Percentiles rank a stretch among this genome's conserved stretches.
These are phyloP conservation scores for Pichia heedii DNA, from an alignment of 805 yeast species.

Conservation along the genomic window DNA sequence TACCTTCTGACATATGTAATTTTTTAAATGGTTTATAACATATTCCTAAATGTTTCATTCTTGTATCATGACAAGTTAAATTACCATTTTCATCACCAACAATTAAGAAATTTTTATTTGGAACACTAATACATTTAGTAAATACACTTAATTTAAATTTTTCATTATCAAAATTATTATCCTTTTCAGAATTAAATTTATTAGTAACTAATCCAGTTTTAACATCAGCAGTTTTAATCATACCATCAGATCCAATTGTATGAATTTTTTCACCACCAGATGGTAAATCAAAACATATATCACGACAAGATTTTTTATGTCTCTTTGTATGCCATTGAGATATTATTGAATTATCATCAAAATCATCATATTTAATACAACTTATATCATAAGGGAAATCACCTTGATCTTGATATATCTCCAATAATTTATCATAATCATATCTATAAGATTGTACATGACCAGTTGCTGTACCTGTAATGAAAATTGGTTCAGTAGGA, in stretches of 20 bases:
- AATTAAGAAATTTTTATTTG: constrained; percentile 41
- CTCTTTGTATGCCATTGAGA: constrained; percentile 76
- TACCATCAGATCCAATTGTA: constrained; percentile 72
- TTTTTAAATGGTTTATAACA: constrained; percentile 37
- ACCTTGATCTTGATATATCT: constrained; percentile 20
- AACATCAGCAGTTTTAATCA: constrained; percentile 64
- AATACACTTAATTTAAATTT: constrained; percentile 12
- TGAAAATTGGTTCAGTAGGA: constrained; percentile 56
- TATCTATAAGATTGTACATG: constrained; percentile 56
- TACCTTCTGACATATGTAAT: constrained; percentile 71
- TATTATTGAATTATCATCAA: constrained; percentile 22
- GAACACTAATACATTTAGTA: constrained; percentile 37
- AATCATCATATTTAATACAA: constrained; percentile 20
- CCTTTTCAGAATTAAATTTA: constrained; percentile 28
- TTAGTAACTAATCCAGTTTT: constrained; percentile 68
- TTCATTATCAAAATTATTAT: constrained; percentile 12
- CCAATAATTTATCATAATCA: constrained; percentile 38
- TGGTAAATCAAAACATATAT: constrained; percentile 51
- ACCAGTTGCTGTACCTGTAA: constrained; percentile 78
- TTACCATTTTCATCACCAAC: constrained; percentile 65
- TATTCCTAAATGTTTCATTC: constrained; percentile 31
- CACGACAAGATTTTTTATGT: constrained; percentile 83
- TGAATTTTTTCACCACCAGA: constrained; percentile 45
- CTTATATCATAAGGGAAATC: constrained; percentile 23
- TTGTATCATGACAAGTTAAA: constrained; percentile 53